Percentiles rank a stretch among this genome's conserved stretches.
These are phyloP conservation scores for Orbilia blumenaviensis DNA, from an alignment of 2,329 filamentous ascomycete genomes.

Conservation along the genomic window DNA sequence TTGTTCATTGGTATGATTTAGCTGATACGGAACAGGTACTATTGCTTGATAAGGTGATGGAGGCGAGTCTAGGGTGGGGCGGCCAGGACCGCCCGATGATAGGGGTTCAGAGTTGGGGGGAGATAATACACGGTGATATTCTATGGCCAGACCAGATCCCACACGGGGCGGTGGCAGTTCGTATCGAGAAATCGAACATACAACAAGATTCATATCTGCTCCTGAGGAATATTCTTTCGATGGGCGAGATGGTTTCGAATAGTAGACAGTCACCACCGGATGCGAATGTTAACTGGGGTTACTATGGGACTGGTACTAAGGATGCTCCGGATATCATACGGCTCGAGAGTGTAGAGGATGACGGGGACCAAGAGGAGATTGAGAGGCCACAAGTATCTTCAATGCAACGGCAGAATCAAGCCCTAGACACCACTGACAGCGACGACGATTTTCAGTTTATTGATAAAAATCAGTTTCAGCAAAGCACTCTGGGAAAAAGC, in stretches of 20 bases:
- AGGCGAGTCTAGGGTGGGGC: background rate
- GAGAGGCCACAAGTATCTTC: background rate
- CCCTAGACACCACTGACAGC: background rate
- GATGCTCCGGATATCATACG: background rate
- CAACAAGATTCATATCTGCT: background rate
- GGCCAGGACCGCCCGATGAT: background rate
- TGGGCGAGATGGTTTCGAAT: conserved; percentile 1
- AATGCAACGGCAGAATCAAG: background rate
- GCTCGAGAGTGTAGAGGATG: background rate
- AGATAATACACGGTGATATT: conserved; percentile 8
- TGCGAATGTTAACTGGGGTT: conserved; percentile 8
- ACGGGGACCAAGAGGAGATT: background rate
- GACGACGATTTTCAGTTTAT: background rate
- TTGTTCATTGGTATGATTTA: conserved; percentile 16
- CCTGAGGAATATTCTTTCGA: conserved; percentile 5
- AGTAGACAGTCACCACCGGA: background rate
- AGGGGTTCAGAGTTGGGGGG: conserved; percentile 10
- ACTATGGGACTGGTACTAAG: background rate
- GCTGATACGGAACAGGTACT: background rate
- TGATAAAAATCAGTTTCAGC: background rate
- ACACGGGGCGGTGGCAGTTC: conserved; percentile 8
- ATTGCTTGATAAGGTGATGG: background rate
- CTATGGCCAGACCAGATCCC: conserved; percentile 3
- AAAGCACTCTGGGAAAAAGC: background rate
- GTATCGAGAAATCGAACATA: too few relatives aligned